Conservation (phyloP, 257 asterid genomes). For the Salvia miltiorrhiza region DNA sequence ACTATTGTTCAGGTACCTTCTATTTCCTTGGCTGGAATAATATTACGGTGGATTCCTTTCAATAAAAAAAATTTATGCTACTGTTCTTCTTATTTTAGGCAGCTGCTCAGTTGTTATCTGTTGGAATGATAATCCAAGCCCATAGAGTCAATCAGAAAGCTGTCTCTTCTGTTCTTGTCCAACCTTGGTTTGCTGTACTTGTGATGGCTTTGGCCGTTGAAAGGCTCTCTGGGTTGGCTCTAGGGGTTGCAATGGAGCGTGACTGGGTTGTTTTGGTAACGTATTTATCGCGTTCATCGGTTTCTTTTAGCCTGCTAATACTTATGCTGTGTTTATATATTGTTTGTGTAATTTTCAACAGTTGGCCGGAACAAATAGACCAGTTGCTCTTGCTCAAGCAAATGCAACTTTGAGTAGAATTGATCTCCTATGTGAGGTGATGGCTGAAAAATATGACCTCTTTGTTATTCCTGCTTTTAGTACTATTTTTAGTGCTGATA, state of each 20-base stretch:
- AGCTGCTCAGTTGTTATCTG: conserved; percentile 89
- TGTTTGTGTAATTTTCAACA: conserved; percentile 25
- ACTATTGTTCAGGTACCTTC: conserved; percentile 62
- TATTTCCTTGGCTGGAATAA: neutral
- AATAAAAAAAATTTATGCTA: conserved; percentile 5
- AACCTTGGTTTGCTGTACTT: conserved; percentile 84
- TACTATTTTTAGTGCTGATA: neutral
- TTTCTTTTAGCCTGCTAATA: neutral
- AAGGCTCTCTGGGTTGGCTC: conserved; percentile 88
- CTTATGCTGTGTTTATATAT: neutral
- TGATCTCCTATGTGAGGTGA: conserved; percentile 91
- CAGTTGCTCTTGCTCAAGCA: conserved; percentile 97
- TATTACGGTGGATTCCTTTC: conserved; percentile 17
- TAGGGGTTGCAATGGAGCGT: conserved; percentile 97
- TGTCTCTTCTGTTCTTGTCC: conserved; percentile 58
- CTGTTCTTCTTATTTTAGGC: conserved; percentile 51
- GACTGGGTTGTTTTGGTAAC: conserved; percentile 97
- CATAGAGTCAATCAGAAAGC: conserved; percentile 45
- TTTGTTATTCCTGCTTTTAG: conserved; percentile 11
- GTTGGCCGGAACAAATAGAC: conserved; percentile 95
- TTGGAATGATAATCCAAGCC: conserved; percentile 83
- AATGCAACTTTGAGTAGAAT: conserved; percentile 88
- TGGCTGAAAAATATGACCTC: conserved; percentile 11
- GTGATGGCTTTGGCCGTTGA: conserved; percentile 79
- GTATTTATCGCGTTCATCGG: conserved; percentile 5